These are phyloP conservation scores for Pseudogymnoascus sp. DNA, from an alignment of 2,329 filamentous ascomycete species.

Conservation along the genomic window DNA sequence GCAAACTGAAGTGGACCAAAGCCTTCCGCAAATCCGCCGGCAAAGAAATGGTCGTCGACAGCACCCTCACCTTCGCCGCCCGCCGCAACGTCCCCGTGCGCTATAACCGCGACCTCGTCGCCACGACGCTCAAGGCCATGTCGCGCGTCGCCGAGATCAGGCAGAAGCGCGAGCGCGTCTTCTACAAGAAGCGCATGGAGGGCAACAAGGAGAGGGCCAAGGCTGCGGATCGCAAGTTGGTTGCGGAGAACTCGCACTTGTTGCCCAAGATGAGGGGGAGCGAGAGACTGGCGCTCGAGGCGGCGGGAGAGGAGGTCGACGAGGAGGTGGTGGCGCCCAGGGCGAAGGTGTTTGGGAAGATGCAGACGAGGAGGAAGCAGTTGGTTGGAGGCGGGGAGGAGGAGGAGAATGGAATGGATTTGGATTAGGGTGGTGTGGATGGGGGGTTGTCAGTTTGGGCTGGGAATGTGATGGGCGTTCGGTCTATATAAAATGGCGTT, in stretches of 20 bases:
- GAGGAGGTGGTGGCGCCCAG: conserved; percentile 39
- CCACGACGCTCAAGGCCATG: conserved; percentile 88
- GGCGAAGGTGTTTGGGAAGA: conserved; percentile 35
- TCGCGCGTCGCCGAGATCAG: conserved; percentile 82
- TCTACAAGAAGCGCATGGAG: conserved; percentile 90
- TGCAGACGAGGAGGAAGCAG: conserved; percentile 36
- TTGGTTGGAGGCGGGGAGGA: conserved; percentile 37
- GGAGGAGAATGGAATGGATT: conserved; percentile 41
- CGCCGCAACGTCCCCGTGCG: conserved; percentile 90
- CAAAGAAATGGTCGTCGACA: conserved; percentile 89
- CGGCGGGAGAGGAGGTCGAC: conserved; percentile 45
- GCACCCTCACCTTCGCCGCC: conserved; percentile 83
- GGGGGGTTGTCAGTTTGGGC: background rate
- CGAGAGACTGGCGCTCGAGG: conserved; percentile 54
- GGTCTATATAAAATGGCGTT: conserved; percentile 9
- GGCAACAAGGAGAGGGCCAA: conserved; percentile 81
- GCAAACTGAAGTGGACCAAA: conserved; percentile 97
- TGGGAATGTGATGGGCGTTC: background rate
- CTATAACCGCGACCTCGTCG: conserved; percentile 89
- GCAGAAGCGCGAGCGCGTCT: conserved; percentile 74
- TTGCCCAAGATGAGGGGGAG: conserved; percentile 65
- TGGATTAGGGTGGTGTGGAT: conserved; percentile 30
- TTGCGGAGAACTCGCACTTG: conserved; percentile 87
- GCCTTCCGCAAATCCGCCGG: conserved; percentile 78
- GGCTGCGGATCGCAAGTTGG: conserved; percentile 76